A percentile compares a stretch with the other conserved stretches of the same genome.
Evolutionary conservation across 768 basidiomycete species (phyloP).

Genomic region (Podaxis mareebaensis): DNA sequence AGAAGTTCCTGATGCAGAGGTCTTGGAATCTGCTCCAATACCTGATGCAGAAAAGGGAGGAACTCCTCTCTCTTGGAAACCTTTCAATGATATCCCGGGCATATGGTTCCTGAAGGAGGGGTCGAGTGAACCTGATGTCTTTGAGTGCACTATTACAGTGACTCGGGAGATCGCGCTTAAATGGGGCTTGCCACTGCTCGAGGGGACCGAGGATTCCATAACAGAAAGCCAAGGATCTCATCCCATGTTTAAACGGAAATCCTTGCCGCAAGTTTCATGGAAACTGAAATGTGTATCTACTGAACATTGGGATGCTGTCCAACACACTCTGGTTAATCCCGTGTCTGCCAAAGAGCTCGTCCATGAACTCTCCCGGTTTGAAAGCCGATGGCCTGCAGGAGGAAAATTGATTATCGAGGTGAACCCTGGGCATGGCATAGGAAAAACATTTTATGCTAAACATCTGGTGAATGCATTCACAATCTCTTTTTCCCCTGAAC

Average conservation of each 20-base stretch:
- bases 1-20: not conserved
- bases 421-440: conserved; percentile 35
- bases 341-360: conserved; percentile 26
- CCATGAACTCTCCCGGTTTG: conserved; percentile 24
- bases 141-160: conserved; percentile 38
- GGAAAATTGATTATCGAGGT: conserved; percentile 47
- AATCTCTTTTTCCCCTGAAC: not conserved
- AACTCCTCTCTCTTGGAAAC: conserved; percentile 3
- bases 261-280: conserved; percentile 29
- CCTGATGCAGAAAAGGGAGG: not conserved
- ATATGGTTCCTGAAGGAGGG: conserved; percentile 40
- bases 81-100: conserved; percentile 40
- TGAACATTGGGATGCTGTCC: conserved; percentile 23
- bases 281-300: conserved; percentile 35
- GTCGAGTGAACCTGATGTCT: conserved; percentile 29
- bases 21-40: not conserved
- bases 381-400: conserved; percentile 44
- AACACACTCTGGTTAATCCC: conserved; percentile 18
- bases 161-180: conserved; percentile 33
- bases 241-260: not conserved
- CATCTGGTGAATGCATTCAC: conserved; percentile 36
- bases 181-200: conserved; percentile 28
- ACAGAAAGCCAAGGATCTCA: not conserved
- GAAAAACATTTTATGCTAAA: conserved; percentile 44
- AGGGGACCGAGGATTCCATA: not conserved